Evolutionary conservation across 805 yeast species (phyloP).

Genomic region (Vanderwaltozyma yarrowii): DNA sequence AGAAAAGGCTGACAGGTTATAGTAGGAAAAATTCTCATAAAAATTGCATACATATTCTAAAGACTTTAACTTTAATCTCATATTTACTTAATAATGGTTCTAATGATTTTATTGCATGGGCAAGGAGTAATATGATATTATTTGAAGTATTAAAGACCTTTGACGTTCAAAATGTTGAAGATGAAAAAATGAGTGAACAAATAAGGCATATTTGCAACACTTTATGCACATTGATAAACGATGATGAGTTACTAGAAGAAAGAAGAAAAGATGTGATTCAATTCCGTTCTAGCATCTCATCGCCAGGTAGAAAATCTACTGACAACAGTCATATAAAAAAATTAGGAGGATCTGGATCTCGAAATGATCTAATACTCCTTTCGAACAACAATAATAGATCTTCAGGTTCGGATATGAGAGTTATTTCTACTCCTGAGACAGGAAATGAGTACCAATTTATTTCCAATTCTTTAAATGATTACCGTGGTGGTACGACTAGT

Average conservation of each 20-base stretch:
- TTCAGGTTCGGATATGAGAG: neutral
- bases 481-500: constrained; percentile 2
- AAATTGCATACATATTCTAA: constrained; percentile 34
- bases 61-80: constrained; percentile 42
- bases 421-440: neutral
- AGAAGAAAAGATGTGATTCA: constrained; percentile 20
- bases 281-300: constrained; percentile 27
- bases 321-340: constrained; percentile 24
- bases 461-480: neutral
- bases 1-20: constrained; percentile 30
- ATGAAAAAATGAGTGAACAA: constrained; percentile 30
- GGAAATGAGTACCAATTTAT: neutral
- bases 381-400: no score
- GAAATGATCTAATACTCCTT: neutral
- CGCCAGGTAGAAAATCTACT: constrained; percentile 27
- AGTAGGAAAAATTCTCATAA: constrained; percentile 19
- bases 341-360: constrained; percentile 3
- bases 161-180: constrained; percentile 25
- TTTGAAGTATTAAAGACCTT: constrained; percentile 28
- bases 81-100: constrained; percentile 48
- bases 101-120: constrained; percentile 38
- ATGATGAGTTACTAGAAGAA: constrained; percentile 19
- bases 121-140: constrained; percentile 26
- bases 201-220: constrained; percentile 33
- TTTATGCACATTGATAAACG: constrained; percentile 25